Conservation (phyloP, 768 basidiomycete species). For the Tephrocybe sp. region DNA sequence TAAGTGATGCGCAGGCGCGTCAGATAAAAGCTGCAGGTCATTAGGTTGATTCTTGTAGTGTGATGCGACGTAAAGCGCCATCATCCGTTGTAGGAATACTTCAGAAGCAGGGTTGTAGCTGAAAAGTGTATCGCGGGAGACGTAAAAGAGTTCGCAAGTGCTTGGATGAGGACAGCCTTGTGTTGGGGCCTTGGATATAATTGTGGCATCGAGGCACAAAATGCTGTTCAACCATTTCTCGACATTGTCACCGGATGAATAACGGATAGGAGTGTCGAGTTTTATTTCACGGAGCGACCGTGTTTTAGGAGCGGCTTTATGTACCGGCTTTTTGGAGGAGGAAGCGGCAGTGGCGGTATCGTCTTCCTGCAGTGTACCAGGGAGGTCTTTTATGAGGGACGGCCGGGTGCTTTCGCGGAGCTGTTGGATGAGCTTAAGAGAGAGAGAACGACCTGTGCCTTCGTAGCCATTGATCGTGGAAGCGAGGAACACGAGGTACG, state of each 20-base stretch:
- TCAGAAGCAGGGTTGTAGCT: constrained; percentile 98
- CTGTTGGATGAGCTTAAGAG: constrained; percentile 96
- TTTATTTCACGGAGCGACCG: constrained; percentile 91
- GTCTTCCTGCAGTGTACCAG: constrained; percentile 38
- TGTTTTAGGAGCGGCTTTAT: constrained; percentile 61
- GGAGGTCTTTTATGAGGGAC: constrained; percentile 65
- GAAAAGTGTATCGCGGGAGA: constrained; percentile 94
- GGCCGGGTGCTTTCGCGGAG: constrained; percentile 89
- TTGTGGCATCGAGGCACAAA: constrained; percentile 87
- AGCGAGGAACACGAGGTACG: constrained; percentile 97
- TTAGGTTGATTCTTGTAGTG: constrained; percentile 99
- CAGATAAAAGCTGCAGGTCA: constrained; percentile 95
- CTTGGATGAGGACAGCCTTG: constrained; percentile 94
- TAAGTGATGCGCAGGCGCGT: constrained; percentile 95
- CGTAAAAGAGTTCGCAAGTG: constrained; percentile 92
- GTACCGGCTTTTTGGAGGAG: constrained; percentile 50
- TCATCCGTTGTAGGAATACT: constrained; percentile 96
- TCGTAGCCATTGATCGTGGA: constrained; percentile 99
- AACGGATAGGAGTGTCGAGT: constrained; percentile 93
- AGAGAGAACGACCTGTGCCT: constrained; percentile 97
- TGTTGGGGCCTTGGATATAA: constrained; percentile 40
- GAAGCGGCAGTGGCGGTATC: constrained; percentile 27
- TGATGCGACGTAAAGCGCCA: constrained; percentile 95
- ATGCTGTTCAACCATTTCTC: constrained; percentile 93
- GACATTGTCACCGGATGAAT: constrained; percentile 80